Base-by-base conservation (phyloP, 2,329 filamentous ascomycete genomes). In the Pochonia chlamydosporia region DNA sequence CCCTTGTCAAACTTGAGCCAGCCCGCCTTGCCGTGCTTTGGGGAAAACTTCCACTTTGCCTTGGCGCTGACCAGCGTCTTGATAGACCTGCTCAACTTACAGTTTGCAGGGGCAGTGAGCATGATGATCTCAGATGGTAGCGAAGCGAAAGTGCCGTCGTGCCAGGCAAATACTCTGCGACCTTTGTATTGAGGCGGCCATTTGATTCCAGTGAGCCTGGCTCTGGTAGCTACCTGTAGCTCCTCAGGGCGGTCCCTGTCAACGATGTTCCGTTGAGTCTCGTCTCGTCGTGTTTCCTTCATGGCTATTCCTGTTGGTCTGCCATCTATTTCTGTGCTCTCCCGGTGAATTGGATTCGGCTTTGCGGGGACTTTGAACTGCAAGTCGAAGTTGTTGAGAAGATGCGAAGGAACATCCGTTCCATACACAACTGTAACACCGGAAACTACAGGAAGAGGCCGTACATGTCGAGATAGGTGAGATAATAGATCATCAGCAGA, bases 1-100 rank as follows among this genome's bases (percentile, higher is more conserved):
- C 79, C 80, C 58, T 83, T 84, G 28, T 84, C 81, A 56, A 87
- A 79, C 52, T 67, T 72, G 14, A 81, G 64, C 78, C 78, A 81
- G 10, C 67, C 67, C 16, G 62, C 64, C 14, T 70, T 66, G 43
- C 67, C 66, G 20, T 67, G 61, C 51, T 72, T 74, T 26, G 70
- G 67, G 39, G 66, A 64, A 63, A 77, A 80, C 59, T 71, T 78
- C 77, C 77, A 81, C 49, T 68, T 68, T 10, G 75, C 68, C 36
- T 70, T 67, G 10, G 73, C 78, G 40, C 67, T 68, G 40, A 78
- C 65, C 11, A 66, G 68, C 44, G 71, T 76, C 21, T 66, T 66
- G 10, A 67, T 69, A 4, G 69, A 67, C 60, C 72, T 69, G 28
- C 65, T 69, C 13, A 78, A 64, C 50, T 77, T 70, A 20, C 57